Base-by-base conservation (phyloP, 1,284 basidiomycete genomes). In the Porodaedalea pini region DNA sequence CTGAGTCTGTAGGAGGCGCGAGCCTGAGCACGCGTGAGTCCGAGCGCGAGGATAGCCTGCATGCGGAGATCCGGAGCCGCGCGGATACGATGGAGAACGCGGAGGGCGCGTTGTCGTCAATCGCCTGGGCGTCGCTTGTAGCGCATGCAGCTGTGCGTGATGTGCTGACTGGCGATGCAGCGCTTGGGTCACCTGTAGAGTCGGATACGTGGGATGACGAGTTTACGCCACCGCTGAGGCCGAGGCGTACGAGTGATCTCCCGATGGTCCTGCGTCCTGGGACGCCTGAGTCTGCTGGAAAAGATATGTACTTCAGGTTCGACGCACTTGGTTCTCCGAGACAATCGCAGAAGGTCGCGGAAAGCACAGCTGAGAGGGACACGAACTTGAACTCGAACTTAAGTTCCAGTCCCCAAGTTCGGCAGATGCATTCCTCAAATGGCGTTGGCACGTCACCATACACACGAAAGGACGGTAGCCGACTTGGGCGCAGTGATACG, bases 81-180 rank as follows among this genome's bases (percentile, higher is more conserved):
- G 8, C 49, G 31, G 54, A 39, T 11, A 47, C 58, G 3, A 41
- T 40, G 13, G 47, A 53, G 40, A 48, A 15, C 32, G 27, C 21
- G 5, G 57, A 50, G 15, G 58, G 54, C 4, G 50, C 21, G 13
- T 23, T 61, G 15, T 57, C 55, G 21, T 56, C 58, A 5, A 41
- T 61, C 29, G 59, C 59, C 6, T 57, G 55, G 59, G 55, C 55
- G n/a, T 61, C 59, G 7, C 59, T 61, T 19, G 51, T 54, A n/a
- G 36, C 56, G 3, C 45, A 54, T 40, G 54, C 56, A 34, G 59
- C 54, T 11, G 19, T 57, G 2, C 40, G 48, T 4, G 39, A 32
- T n/a, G 25, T 34, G 7, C n/a, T 53, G 15, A 17, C 29, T 2
- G 44, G 49, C 21, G 58, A 56, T 17, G 36, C 54, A 11, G 29